A percentile compares a stretch with the other conserved stretches of the same genome.
Evolutionary conservation across 768 basidiomycete species (phyloP).

Genomic region (Russula sp.): DNA sequence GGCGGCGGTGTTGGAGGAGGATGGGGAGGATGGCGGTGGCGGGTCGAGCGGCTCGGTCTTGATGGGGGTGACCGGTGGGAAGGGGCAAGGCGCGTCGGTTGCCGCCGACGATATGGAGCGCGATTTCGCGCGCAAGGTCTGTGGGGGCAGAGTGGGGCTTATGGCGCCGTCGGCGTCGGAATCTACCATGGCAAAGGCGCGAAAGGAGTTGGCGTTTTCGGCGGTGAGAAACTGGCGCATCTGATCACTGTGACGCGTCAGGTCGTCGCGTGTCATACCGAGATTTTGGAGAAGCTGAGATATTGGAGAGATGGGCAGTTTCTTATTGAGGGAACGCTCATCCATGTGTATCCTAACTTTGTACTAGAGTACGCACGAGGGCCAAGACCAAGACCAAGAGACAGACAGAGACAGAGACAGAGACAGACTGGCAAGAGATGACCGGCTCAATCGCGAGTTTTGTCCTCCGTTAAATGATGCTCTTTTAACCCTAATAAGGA

Average conservation of each 20-base stretch:
- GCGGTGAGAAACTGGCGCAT: constrained; percentile 75
- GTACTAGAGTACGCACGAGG: too few species aligned
- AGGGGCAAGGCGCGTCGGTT: constrained; percentile 32
- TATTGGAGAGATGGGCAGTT: constrained; percentile 49
- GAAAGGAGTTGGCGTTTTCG: constrained; percentile 42
- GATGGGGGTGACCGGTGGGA: constrained; percentile 47
- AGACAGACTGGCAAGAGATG: background rate
- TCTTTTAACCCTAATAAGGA: constrained; percentile 5
- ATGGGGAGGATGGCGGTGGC: too few species aligned
- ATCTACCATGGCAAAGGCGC: constrained; percentile 38
- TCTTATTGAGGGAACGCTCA: background rate
- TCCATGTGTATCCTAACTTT: constrained; percentile 4
- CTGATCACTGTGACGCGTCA: constrained; percentile 63
- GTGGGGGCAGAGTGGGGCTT: constrained; percentile 21
- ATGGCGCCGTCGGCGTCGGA: constrained; percentile 30
- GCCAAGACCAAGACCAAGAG: too few species aligned
- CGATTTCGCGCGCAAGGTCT: constrained; percentile 27
- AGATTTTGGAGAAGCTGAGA: constrained; percentile 64
- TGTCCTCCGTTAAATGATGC: background rate
- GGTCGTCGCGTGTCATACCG: constrained; percentile 73
- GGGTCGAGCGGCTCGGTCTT: constrained; percentile 55
- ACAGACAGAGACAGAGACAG: background rate
- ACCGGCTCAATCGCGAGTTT: too few species aligned
- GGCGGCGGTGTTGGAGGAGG: too few species aligned
- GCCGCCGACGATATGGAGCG: constrained; percentile 37